These are phyloP conservation scores for Roridomyces roridus DNA, from an alignment of 768 basidiomycete genomes.

Conservation along the genomic window DNA sequence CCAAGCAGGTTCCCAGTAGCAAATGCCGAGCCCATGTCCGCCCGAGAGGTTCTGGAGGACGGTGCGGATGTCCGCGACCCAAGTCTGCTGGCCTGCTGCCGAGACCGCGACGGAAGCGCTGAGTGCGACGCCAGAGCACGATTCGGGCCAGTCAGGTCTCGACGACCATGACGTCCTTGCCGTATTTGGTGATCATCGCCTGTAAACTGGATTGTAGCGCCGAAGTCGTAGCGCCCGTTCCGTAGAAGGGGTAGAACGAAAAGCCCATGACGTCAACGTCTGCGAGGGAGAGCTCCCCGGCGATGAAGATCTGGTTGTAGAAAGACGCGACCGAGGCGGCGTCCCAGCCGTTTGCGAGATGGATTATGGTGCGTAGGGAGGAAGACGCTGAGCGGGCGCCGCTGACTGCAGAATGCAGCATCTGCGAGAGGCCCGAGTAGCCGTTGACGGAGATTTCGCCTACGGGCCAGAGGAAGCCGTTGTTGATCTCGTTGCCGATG, in stretches of 20 bases:
- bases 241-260: conserved; percentile 73
- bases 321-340: conserved; percentile 49
- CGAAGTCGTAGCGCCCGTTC: conserved; percentile 57
- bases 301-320: conserved; percentile 57
- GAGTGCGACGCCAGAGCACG: conserved; percentile 50
- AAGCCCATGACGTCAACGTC: conserved; percentile 68
- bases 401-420: conserved; percentile 63
- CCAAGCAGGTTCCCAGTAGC: conserved; percentile 77
- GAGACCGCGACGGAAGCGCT: conserved; percentile 56
- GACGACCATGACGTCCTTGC: conserved; percentile 64
- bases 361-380: conserved; percentile 56
- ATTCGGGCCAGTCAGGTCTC: conserved; percentile 70
- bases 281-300: conserved; percentile 51
- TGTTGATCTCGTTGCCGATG: conserved; percentile 73
- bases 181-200: conserved; percentile 51
- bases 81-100: conserved; percentile 56
- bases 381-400: conserved; percentile 59
- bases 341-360: conserved; percentile 71
- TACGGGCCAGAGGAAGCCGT: conserved; percentile 67
- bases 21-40: conserved; percentile 53
- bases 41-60: conserved; percentile 53
- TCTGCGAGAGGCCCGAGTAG: conserved; percentile 58
- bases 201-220: conserved; percentile 58
- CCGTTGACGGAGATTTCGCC: conserved; percentile 60
- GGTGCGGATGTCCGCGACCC: conserved; percentile 56